A percentile compares a stretch with the other conserved stretches of the same genome.
Conservation (phyloP, 257 asterid genomes). For the Ajuga chamaepitys region DNA sequence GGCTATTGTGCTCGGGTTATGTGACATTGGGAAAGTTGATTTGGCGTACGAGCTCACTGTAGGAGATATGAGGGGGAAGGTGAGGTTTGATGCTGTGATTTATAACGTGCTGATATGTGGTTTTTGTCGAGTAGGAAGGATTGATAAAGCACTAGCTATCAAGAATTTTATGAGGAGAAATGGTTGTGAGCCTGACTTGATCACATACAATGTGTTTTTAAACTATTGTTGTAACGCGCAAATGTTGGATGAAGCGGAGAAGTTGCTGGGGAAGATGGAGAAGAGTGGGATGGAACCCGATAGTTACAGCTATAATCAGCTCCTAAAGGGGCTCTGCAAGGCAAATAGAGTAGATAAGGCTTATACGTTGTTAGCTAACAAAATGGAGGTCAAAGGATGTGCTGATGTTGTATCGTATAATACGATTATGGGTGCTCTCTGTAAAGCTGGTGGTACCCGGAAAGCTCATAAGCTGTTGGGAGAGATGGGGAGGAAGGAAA, state of each 20-base stretch:
- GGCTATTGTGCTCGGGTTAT: slow-evolving; percentile 78
- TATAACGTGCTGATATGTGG: slow-evolving; percentile 73
- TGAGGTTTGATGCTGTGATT: slow-evolving; percentile 44
- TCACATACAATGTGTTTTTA: slow-evolving; percentile 69
- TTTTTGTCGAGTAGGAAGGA: slow-evolving; percentile 74
- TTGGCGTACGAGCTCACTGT: slow-evolving; percentile 91
- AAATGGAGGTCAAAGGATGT: slow-evolving; percentile 69
- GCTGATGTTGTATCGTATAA: slow-evolving; percentile 83
- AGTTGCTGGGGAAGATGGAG: slow-evolving; percentile 66
- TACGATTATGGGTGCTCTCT: slow-evolving; percentile 66
- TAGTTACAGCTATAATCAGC: slow-evolving; percentile 73
- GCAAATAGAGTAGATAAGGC: slow-evolving; percentile 77
- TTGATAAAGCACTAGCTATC: slow-evolving; percentile 79
- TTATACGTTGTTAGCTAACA: slow-evolving; percentile 41
- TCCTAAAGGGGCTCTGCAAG: slow-evolving; percentile 80
- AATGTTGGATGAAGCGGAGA: slow-evolving; percentile 74
- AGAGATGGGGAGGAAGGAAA: slow-evolving; percentile 71
- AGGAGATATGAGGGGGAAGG: slow-evolving; percentile 73
- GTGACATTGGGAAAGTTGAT: slow-evolving; percentile 71
- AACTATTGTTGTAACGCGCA: slow-evolving; percentile 62
- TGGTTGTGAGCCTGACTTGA: slow-evolving; percentile 81
- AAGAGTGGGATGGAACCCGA: slow-evolving; percentile 58
- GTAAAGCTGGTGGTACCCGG: slow-evolving; percentile 41
- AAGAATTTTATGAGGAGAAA: slow-evolving; percentile 72
- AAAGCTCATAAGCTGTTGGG: slow-evolving; percentile 58